Evolutionary conservation across 345 rosid species (phyloP).

Genomic region (Corchorus olitorius): DNA sequence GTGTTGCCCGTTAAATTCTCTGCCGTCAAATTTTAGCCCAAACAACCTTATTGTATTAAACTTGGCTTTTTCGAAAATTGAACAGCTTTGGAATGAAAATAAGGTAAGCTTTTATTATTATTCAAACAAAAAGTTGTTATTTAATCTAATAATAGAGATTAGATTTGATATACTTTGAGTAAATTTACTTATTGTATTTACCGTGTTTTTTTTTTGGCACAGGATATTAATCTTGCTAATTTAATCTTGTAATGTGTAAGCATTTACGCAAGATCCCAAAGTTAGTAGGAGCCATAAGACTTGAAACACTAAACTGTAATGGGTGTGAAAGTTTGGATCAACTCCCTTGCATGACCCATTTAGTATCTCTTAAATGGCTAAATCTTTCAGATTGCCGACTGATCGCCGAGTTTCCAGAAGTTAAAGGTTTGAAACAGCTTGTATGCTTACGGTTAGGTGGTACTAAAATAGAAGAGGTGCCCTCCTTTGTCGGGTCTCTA

Average conservation of each 20-base stretch:
- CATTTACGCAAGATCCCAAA: constrained; percentile 11
- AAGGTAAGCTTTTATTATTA: too few relatives aligned
- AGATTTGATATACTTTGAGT: too few relatives aligned
- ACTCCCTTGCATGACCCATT: constrained; percentile 10
- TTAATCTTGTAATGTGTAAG: constrained; percentile 28
- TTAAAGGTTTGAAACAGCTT: too few relatives aligned
- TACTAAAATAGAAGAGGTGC: not conserved
- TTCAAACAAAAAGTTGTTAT: too few relatives aligned
- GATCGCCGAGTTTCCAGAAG: not conserved
- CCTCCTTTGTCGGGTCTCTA: not conserved
- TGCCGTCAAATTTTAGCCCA: too few relatives aligned
- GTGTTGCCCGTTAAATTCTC: too few relatives aligned
- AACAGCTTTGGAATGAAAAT: too few relatives aligned
- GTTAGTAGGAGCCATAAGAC: constrained; percentile 4
- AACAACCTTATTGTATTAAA: too few relatives aligned
- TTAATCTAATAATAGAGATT: too few relatives aligned
- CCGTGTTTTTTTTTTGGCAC: not conserved
- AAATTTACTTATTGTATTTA: not conserved
- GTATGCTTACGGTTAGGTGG: too few relatives aligned
- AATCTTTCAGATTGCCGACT: rapidly evolving
- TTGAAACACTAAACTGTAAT: constrained; percentile 25
- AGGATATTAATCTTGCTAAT: constrained; percentile 33
- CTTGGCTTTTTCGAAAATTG: too few relatives aligned
- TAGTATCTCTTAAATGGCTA: not conserved
- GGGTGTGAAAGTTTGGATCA: constrained; percentile 30